A percentile compares a stretch with the other conserved stretches of the same genome.
Conservation (phyloP, 2,329 filamentous ascomycete species). For the Madurella fahalii region DNA sequence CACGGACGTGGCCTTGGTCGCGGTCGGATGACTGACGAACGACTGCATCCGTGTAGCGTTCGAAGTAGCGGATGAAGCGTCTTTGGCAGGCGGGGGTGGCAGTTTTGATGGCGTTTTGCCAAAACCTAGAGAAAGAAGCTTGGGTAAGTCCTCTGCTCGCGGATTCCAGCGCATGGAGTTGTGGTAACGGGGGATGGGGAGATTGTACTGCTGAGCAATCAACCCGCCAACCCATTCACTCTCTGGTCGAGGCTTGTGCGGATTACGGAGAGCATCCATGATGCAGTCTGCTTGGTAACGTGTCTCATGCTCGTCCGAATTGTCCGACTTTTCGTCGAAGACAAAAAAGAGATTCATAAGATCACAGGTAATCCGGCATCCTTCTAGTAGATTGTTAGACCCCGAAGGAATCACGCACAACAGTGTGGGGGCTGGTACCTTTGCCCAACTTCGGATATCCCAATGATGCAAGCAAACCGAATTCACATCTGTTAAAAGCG, state of each 20-base stretch:
- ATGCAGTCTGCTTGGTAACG: slow-evolving; percentile 11
- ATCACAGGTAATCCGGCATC: slow-evolving; percentile 15
- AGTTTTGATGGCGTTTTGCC: slow-evolving; percentile 19
- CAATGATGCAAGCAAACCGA: not conserved
- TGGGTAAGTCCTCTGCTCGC: not conserved
- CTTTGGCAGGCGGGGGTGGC: slow-evolving; percentile 19
- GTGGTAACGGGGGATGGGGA: not conserved
- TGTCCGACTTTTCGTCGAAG: slow-evolving; percentile 27
- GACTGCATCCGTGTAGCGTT: slow-evolving; percentile 25
- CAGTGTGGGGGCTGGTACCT: not conserved
- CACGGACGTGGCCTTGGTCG: slow-evolving; percentile 15
- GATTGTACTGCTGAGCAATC: slow-evolving; percentile 25
- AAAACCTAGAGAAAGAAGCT: slow-evolving; percentile 21
- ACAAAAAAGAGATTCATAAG: slow-evolving; percentile 30
- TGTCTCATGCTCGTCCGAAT: slow-evolving; percentile 5
- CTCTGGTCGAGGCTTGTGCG: slow-evolving; percentile 15
- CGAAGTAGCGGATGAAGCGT: slow-evolving; percentile 26
- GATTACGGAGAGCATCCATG: slow-evolving; percentile 23
- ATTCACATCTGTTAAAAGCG: not conserved
- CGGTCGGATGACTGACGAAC: slow-evolving; percentile 26
- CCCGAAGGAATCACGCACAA: too few relatives aligned
- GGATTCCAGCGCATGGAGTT: too few relatives aligned
- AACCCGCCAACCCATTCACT: slow-evolving; percentile 23
- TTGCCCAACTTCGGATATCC: not conserved
- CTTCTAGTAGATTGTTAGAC: too few relatives aligned